Base-by-base conservation (phyloP, 306 rosid genomes). In the Pyrus bretschneideri region DNA sequence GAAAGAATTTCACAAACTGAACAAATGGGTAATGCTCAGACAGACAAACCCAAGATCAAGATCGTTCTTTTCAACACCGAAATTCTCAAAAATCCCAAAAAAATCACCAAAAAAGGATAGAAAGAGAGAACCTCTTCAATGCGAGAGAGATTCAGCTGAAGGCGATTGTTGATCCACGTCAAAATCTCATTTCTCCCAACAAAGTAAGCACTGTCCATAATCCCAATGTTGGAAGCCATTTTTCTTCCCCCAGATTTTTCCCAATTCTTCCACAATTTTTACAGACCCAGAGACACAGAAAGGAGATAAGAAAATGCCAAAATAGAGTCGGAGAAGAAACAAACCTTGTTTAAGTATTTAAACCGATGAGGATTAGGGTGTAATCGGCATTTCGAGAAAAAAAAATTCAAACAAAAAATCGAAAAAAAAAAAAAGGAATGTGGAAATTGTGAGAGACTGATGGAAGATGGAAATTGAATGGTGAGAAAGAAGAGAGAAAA, bases 101-200 rank as follows among this genome's bases (percentile, higher is more conserved):
- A 13, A 23, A 66, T 23, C 67, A 65, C 62, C 72, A n/a, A 15
- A 71, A 66, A 13, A 23, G 11, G 25, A 33, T 17, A 55, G 6
- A 29, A 40, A 71, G 12, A 57, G 69, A 29, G 21, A 33, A 93
- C 94, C 93, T 91, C 98, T 83, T 93, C 98, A 83, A 93, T 81
- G 65, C 96, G 98, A 4, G 91, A 86, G 84, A 93, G 98, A 84
- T 82, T 86, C 65, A 93, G 94, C 75, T 93, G 98, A 62, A 93
- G 97, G 57, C 88, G 82, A 74, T 80, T 88, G 86, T 93, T 93
- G 87, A 93, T 91, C 98, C 98, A 93, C 29, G 88, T 86, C 80
- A 93, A 82, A 85, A 93, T 91, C 90, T 91, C 97, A 77, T 91
- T 93, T 85, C 98, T 84, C 61, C 98, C 97, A 69, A 93, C 98